Conservation (phyloP, 2,329 filamentous ascomycete species). For the Fusarium burgessii region DNA sequence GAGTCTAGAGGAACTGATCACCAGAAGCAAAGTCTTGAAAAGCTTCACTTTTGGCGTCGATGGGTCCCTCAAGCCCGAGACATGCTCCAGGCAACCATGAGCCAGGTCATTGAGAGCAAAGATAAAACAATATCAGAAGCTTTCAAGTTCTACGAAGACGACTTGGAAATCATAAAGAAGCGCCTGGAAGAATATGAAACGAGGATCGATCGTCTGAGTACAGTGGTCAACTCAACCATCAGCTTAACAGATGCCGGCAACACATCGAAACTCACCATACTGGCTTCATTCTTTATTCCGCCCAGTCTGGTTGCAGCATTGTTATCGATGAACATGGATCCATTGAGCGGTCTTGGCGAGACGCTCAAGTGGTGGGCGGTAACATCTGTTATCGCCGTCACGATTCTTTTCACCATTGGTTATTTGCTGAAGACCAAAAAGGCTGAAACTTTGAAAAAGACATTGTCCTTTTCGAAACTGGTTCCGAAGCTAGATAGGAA, state of each 20-base stretch:
- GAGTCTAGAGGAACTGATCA: neutral
- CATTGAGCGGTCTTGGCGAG: neutral
- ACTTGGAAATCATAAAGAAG: neutral
- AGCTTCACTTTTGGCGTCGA: neutral
- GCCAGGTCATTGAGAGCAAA: neutral
- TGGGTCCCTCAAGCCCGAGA: neutral
- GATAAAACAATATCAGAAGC: fast-evolving
- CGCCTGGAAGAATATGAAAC: neutral
- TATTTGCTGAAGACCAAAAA: neutral
- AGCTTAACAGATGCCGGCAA: neutral
- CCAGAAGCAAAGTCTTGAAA: neutral
- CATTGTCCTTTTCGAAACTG: neutral
- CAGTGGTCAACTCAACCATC: neutral
- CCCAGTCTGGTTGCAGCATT: neutral
- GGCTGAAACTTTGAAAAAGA: neutral
- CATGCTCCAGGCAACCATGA: neutral
- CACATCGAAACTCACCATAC: neutral
- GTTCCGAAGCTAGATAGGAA: neutral
- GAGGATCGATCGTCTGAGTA: neutral
- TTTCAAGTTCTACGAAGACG: neutral
- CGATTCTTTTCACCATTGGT: neutral
- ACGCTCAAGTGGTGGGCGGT: neutral
- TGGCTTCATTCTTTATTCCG: neutral
- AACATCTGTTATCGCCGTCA: neutral
- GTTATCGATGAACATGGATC: neutral